phyloP scores from a whole-genome alignment of 2,329 filamentous ascomycete genomes.

The Clarireedia monteithiana region DNA sequence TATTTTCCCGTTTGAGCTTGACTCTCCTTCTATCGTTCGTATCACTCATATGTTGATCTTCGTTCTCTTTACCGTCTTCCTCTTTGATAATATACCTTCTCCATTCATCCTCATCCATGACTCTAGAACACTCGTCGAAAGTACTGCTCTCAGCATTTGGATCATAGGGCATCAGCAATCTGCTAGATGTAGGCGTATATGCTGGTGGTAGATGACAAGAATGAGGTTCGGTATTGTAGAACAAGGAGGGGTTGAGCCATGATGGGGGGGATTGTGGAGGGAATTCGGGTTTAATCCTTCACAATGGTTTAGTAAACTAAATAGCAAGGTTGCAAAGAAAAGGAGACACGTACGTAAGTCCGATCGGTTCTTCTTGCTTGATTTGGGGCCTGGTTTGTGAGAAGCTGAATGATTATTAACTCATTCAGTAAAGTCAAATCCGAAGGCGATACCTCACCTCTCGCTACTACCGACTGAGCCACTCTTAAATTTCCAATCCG shows the following conservation, averaged over 20 bases:
- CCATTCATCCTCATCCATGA: not conserved
- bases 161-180: not conserved
- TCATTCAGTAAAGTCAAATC: too few species aligned
- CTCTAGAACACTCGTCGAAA: not conserved
- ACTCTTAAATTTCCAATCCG: too few species aligned
- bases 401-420: too few species aligned
- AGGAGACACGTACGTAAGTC: not conserved
- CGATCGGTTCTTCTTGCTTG: not conserved
- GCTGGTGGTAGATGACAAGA: not conserved
- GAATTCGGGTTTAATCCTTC: not conserved
- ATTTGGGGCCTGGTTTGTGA: not conserved
- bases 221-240: not conserved
- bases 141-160: not conserved
- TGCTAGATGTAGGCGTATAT: not conserved
- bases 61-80: not conserved
- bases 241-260: not conserved
- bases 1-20: not conserved
- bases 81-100: not conserved
- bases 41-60: not conserved
- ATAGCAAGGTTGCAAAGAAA: not conserved
- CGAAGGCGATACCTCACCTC: too few species aligned
- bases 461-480: too few species aligned
- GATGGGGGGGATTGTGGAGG: not conserved
- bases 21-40: not conserved
- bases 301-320: not conserved